Conservation (phyloP, 306 rosid species). For the Malus orientalis region DNA sequence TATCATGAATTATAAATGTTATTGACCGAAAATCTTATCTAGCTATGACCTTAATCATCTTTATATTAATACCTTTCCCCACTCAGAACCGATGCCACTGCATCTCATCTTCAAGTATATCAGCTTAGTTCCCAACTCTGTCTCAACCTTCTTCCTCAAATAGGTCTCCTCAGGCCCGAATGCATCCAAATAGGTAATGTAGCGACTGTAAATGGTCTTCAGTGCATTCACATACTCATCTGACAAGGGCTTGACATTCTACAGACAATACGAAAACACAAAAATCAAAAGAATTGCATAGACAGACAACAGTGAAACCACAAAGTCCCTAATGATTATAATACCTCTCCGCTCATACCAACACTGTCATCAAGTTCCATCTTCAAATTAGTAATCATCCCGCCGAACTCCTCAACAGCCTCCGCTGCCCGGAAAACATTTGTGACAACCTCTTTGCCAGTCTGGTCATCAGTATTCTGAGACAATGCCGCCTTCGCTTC, state of each 20-base stretch:
- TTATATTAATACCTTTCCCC: conserved; percentile 76
- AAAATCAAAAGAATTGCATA: neutral
- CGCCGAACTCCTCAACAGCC: conserved; percentile 84
- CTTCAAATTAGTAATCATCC: conserved; percentile 42
- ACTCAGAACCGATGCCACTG: conserved; percentile 68
- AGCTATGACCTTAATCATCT: neutral
- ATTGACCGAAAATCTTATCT: neutral
- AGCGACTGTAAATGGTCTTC: conserved; percentile 48
- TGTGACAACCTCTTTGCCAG: conserved; percentile 53
- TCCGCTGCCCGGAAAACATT: conserved; percentile 72
- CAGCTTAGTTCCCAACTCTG: conserved; percentile 79
- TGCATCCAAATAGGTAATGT: conserved; percentile 69
- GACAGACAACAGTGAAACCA: neutral
- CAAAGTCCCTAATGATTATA: neutral
- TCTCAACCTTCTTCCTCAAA: conserved; percentile 89
- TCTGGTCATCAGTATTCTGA: conserved; percentile 51
- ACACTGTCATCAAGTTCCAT: conserved; percentile 80
- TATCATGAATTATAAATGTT: neutral
- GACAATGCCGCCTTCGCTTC: conserved; percentile 58
- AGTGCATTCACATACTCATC: conserved; percentile 54
- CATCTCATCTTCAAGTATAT: conserved; percentile 90
- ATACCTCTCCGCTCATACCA: conserved; percentile 88
- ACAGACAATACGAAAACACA: conserved; percentile 16
- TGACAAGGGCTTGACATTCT: conserved; percentile 68
- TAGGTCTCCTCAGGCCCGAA: conserved; percentile 75